Evolutionary conservation across 2,329 filamentous ascomycete genomes (phyloP).

Genomic region (Verticillium nonalfalfae): DNA sequence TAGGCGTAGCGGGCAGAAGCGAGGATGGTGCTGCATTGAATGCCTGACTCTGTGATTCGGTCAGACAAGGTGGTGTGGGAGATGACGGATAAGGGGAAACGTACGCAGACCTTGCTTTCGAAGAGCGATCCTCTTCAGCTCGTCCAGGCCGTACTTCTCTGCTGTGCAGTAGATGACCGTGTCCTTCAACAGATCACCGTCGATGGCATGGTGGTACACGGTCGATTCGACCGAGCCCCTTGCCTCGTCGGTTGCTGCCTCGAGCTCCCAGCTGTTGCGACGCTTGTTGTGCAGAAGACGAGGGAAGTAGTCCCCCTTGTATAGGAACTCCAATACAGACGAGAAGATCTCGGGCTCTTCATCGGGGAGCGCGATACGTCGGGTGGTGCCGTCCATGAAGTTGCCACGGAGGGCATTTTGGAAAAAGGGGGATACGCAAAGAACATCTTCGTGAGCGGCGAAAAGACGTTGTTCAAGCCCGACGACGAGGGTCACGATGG

Average conservation of each 20-base stretch:
- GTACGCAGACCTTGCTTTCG: constrained; percentile 81
- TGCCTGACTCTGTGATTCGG: constrained; percentile 54
- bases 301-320: constrained; percentile 91
- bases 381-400: constrained; percentile 54
- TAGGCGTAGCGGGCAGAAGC: constrained; percentile 87
- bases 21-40: constrained; percentile 79
- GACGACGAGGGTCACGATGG: constrained; percentile 74
- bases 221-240: constrained; percentile 52
- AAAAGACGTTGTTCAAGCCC: constrained; percentile 82
- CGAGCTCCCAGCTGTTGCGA: constrained; percentile 75
- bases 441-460: constrained; percentile 82
- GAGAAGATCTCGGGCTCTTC: constrained; percentile 91
- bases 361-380: constrained; percentile 73
- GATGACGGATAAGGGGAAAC: constrained; percentile 18
- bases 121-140: constrained; percentile 77
- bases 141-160: constrained; percentile 74
- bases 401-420: constrained; percentile 55
- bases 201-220: constrained; percentile 59
- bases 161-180: constrained; percentile 89
- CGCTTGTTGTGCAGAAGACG: constrained; percentile 77
- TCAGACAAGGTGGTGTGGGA: constrained; percentile 2
- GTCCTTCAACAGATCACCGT: constrained; percentile 72
- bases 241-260: constrained; percentile 46
- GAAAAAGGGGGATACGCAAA: constrained; percentile 76
- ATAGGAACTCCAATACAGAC: constrained; percentile 82